Evolutionary conservation across 192 early-diverging fungal species (phyloP), one percentile per base, ranked within the genome.

Genomic region (Chytriomyces sp.): DNA sequence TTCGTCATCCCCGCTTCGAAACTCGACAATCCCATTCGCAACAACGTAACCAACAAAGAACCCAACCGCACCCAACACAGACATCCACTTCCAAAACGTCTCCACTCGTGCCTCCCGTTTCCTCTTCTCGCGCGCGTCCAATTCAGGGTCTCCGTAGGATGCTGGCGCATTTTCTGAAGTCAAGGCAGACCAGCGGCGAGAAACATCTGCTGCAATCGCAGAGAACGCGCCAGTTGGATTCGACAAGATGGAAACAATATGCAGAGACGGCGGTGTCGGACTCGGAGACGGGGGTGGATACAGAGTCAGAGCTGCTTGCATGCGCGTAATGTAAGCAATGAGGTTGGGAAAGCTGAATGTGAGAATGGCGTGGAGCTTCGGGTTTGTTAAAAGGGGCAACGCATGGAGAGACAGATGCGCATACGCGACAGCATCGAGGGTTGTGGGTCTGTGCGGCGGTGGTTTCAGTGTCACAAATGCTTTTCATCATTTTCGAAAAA

Each of bases 361-460:
- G 1, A 93, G 82, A 44, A 93, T 91, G 67, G 84, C 82, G 65
- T 89, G 90, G 43, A 95, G 84, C 9, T 79, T 83, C 23, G 87
- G 87, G 61, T 90, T 85, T 13, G 92, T 88, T 45, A 96, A 84
- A 24, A 92, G 84, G n/a, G 95, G 90, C 49, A 89, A 91, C 59
- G 89, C 64, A 35, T 94, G 90, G 57, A 93, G 79, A n/a, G 94
- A 86, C 26, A 98, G 84, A 77, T 96, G 91, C 16, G 92, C 94
- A 81, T 91, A 98, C 9, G 87, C 92, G 46, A 95, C 83, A 8
- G 91, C 90, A 79, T 98, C 96, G 7, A 97, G 82, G 11, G 91
- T 88, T 10, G 90, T 89, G 3, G 93, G 89, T 10, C 88, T 91
- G 70, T 45, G 11, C 28, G 28, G 28, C 28, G 28, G 28, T 35